These are phyloP conservation scores for Aplosporella prunicola DNA, from an alignment of 2,329 filamentous ascomycete species.

Conservation along the genomic window DNA sequence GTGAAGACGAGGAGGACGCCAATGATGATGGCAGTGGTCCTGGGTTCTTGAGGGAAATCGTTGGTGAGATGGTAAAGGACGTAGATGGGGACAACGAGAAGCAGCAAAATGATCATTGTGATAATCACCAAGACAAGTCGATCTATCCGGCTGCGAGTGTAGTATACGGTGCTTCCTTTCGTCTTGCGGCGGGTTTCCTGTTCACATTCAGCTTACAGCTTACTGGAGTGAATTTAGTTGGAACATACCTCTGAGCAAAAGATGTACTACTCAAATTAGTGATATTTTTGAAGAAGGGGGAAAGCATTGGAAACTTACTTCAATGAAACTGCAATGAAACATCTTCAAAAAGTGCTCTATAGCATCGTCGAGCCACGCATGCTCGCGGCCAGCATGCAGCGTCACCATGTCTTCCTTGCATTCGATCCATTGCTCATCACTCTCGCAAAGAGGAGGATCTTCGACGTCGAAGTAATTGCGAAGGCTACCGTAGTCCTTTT, in stretches of 20 bases:
- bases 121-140: constrained; percentile 18
- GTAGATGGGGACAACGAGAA: constrained; percentile 21
- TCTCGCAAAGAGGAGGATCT: constrained; percentile 9
- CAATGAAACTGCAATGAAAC: background rate
- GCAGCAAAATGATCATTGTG: constrained; percentile 16
- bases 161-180: constrained; percentile 16
- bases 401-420: constrained; percentile 34
- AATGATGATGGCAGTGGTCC: constrained; percentile 11
- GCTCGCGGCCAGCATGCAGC: constrained; percentile 28
- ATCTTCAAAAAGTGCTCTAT: constrained; percentile 21
- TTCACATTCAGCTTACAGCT: background rate
- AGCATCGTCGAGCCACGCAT: constrained; percentile 30
- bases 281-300: no score
- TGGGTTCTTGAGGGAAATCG: constrained; percentile 8
- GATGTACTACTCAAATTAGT: background rate
- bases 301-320: no score
- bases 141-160: constrained; percentile 16
- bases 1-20: constrained; percentile 20
- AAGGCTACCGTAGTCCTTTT: background rate
- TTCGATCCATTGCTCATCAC: constrained; percentile 28
- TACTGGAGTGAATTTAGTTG: fast-evolving
- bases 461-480: background rate
- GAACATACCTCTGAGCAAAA: background rate
- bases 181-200: constrained; percentile 13
- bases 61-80: constrained; percentile 18